Evolutionary conservation across 129 eudicot genomes (phyloP), one percentile per base, ranked within the genome.

Genomic region (Erigeron canadensis): DNA sequence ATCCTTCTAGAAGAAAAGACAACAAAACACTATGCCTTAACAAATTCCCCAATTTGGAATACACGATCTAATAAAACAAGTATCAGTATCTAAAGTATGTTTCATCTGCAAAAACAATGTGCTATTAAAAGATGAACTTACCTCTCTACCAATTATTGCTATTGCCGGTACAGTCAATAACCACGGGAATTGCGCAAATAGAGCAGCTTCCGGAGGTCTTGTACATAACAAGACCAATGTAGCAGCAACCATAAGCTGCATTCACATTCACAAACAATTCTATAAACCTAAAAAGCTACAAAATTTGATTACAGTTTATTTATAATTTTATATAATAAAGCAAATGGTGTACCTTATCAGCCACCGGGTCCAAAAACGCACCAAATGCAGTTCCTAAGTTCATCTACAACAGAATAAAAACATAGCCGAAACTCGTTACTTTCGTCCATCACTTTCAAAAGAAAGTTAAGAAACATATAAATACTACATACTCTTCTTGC

Each of bases 191-290:
- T 89, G 86, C 58, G 79, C 96, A 84, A 87, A 86, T 6, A 87
- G 65, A 13, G 87, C 85, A 81, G 81, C 88, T 75, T 87, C 96
- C 43, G 89, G 82, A 72, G 97, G 97, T 74, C 76, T 89, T 54
- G 96, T 88, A 75, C 98, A 94, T 74, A 94, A 74, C 81, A 94
- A 86, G 57, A 94, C 88, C 78, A 94, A 76, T 8, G 98, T 86
- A 74, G 98, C 86, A 68, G 98, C 98, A 71, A 94, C 98, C 97
- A 94, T 94, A 77, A 94, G 98, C 98, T 94, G 96, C 77, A 85
- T 10, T 19, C 28, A 73, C 23, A 15, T 10, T 19, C 28, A 75
- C 23, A 15, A 63, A 63, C 59, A 64, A 54, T 77, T 67, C 71
- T 34, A 53, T 60, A 71, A 71, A 47, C 53, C 43, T 53, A 23